A percentile compares a stretch with the other conserved stretches of the same genome.
Evolutionary conservation across 768 basidiomycete genomes (phyloP).

Genomic region (Tulasnella sp.): DNA sequence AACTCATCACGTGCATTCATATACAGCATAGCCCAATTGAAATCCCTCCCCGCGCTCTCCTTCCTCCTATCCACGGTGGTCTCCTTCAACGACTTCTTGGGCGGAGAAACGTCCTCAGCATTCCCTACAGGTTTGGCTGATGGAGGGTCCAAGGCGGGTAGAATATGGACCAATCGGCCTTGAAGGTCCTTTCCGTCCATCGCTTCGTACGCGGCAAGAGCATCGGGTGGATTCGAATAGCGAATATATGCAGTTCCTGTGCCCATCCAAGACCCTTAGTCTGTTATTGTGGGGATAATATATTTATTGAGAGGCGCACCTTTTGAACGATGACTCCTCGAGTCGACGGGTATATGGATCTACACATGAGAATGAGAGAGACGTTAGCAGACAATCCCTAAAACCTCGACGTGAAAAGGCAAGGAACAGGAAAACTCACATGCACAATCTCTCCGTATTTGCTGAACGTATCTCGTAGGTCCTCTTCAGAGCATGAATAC

Average conservation of each 20-base stretch:
- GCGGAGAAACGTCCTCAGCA: slow-evolving; percentile 42
- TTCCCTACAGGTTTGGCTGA: slow-evolving; percentile 59
- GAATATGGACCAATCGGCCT: slow-evolving; percentile 86
- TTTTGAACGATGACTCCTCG: slow-evolving; percentile 53
- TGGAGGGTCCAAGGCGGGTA: slow-evolving; percentile 58
- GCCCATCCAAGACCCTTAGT: background rate
- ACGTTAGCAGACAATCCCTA: background rate
- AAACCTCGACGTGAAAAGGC: background rate
- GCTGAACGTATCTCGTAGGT: slow-evolving; percentile 66
- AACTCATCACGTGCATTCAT: slow-evolving; percentile 73
- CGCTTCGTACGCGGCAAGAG: slow-evolving; percentile 70
- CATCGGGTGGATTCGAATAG: slow-evolving; percentile 52
- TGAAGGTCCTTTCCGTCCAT: slow-evolving; percentile 87
- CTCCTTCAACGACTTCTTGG: slow-evolving; percentile 62
- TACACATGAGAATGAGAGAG: slow-evolving; percentile 38
- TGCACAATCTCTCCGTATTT: slow-evolving; percentile 74
- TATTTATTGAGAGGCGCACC: slow-evolving; percentile 39
- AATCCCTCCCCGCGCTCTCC: slow-evolving; percentile 70
- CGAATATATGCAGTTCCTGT: slow-evolving; percentile 61
- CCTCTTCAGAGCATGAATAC: slow-evolving; percentile 75
- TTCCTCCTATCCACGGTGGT: slow-evolving; percentile 64
- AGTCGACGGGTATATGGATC: slow-evolving; percentile 63
- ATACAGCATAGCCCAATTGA: slow-evolving; percentile 93
- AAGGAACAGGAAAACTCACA: slow-evolving; percentile 52
- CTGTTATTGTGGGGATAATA: background rate